phyloP scores from a whole-genome alignment of 345 rosid genomes.

The Erodium maritimum region DNA sequence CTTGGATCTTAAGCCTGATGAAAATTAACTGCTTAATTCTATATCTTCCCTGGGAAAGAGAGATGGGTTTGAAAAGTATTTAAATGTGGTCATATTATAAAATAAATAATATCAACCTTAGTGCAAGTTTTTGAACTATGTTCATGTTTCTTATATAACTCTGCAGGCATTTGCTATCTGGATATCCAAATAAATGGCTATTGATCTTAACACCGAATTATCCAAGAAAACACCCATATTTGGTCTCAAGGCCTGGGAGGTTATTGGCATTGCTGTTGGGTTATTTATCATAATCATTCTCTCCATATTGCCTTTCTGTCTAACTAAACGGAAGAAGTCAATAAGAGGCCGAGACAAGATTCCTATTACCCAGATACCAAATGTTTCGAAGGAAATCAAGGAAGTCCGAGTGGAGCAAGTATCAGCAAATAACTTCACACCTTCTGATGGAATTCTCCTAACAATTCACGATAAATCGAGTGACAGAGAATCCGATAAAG shows the following conservation, averaged over 20 bases:
- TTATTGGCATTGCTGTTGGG: conserved; percentile 62
- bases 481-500: conserved; percentile 64
- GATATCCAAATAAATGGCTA: conserved; percentile 35
- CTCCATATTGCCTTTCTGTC: conserved; percentile 52
- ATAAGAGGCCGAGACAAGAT: conserved; percentile 39
- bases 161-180: conserved; percentile 21
- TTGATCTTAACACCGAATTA: conserved; percentile 40
- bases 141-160: conserved; percentile 9
- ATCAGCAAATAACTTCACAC: conserved; percentile 48
- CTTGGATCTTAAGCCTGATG: not conserved
- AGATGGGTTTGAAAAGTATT: not conserved
- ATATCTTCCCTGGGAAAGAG: not conserved
- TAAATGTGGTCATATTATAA: not conserved
- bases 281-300: conserved; percentile 63
- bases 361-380: conserved; percentile 55
- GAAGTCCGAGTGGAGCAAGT: conserved; percentile 82
- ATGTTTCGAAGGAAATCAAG: conserved; percentile 83
- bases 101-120: not conserved
- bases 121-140: conserved; percentile 6
- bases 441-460: conserved; percentile 56
- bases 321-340: conserved; percentile 61
- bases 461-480: conserved; percentile 57
- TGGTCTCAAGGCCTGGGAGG: conserved; percentile 80
- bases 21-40: no score
- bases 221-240: conserved; percentile 57